Evolutionary conservation across 148 eudicot species (phyloP), one percentile per base, ranked within the genome.

Genomic region (Silene conica): DNA sequence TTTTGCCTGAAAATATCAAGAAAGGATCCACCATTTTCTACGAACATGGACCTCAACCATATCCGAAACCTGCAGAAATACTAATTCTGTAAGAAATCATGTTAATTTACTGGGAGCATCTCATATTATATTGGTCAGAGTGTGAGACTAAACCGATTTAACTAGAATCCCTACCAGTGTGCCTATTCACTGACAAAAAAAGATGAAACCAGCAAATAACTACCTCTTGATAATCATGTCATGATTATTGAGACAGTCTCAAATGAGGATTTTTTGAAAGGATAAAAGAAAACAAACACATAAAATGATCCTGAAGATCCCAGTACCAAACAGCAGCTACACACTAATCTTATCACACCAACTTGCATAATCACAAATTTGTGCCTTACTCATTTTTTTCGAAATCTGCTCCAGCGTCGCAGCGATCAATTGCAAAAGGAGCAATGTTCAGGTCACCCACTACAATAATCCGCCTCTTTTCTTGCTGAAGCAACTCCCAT

Each of bases 361-460:
- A 57, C 58, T 71, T 48, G 3, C 46, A 71, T 25, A 21, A 78
- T 25, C 0, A 54, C 6, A 54, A 58, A 52, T n/a, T 18, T 77
- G 80, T 61, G 74, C 74, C 92, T 87, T 78, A 95, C 98, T 89
- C 86, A 77, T 95, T 92, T 69, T 90, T 85, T 77, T 89, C 97
- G 77, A 92, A 95, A 74, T 92, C 97, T 19, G 93, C 88, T 63
- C 87, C 88, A 52, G 98, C 96, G 28, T 95, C 96, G 77, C 98
- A 95, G 59, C 97, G 89, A 86, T 95, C 98, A 61, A 90, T 82
- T 58, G 92, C 83, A 76, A 87, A 85, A 71, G 98, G 98, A 69
- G 97, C 92, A 81, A 95, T 90, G 75, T 95, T 95, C 77, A 95
- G 86, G 82, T 95, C 98, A 70, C 98, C 98, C 48, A 95, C 96